Percentiles rank a stretch among this genome's conserved stretches.
Conservation (phyloP, 225 moss, liverwort and hornwort genomes). For the Physcomitrellopsis africana region DNA sequence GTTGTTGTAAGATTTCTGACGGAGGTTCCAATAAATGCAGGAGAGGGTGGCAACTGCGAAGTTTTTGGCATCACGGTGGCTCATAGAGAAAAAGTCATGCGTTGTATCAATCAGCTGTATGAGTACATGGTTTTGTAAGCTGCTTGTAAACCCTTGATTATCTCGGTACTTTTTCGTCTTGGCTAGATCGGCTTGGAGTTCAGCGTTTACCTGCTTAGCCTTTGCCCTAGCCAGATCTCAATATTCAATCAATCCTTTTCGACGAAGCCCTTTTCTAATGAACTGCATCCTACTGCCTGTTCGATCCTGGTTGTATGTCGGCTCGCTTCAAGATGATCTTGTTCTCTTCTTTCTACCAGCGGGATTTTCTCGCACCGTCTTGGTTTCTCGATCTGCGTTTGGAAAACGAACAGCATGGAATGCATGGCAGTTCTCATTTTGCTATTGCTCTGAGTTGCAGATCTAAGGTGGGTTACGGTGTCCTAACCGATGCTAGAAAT, state of each 20-base stretch:
- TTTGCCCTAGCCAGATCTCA: background rate
- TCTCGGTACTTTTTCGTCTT: background rate
- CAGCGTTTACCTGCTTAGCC: background rate
- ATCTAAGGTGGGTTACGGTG: background rate
- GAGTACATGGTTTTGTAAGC: conserved; percentile 24
- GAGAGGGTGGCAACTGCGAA: background rate
- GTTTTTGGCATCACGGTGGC: conserved; percentile 19
- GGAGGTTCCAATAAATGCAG: conserved; percentile 7
- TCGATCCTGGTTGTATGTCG: background rate
- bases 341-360: background rate
- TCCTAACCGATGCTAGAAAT: background rate
- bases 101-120: conserved; percentile 19
- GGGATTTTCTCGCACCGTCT: background rate
- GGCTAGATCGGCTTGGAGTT: background rate
- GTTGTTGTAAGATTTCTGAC: conserved; percentile 1
- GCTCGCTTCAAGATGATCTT: background rate
- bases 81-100: conserved; percentile 3
- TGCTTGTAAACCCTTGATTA: conserved; percentile 21
- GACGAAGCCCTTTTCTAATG: too few species aligned
- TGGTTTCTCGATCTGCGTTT: background rate
- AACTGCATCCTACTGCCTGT: too few species aligned
- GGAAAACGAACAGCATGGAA: background rate
- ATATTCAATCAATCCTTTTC: background rate
- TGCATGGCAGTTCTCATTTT: background rate
- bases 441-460: conserved; percentile 7